A percentile compares a stretch with the other conserved stretches of the same genome.
Conservation (phyloP, 306 rosid species). For the Carpinus fangiana region DNA sequence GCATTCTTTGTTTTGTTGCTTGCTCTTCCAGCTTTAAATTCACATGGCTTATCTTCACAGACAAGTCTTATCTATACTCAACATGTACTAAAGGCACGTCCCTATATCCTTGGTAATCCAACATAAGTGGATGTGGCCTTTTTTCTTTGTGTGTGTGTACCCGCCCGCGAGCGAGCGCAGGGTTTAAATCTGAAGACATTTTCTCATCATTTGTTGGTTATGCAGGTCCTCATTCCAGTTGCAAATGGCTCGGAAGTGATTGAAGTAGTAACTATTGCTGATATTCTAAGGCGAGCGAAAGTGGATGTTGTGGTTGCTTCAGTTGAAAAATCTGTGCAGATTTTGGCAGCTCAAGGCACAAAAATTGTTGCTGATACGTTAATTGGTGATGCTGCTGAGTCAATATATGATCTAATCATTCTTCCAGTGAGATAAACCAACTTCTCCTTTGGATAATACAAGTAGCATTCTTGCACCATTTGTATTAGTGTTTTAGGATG, state of each 20-base stretch:
- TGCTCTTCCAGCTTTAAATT: neutral
- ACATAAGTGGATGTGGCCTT: neutral
- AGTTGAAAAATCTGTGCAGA: slow-evolving; percentile 61
- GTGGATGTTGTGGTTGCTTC: slow-evolving; percentile 86
- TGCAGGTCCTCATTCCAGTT: slow-evolving; percentile 84
- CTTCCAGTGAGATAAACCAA: slow-evolving; percentile 66
- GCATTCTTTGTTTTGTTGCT: neutral
- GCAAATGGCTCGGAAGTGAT: slow-evolving; percentile 90
- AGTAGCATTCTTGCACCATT: slow-evolving; percentile 16
- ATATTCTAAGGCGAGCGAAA: slow-evolving; percentile 87
- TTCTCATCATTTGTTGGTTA: slow-evolving; percentile 13
- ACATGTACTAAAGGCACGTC: neutral
- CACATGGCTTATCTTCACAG: neutral
- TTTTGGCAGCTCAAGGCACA: slow-evolving; percentile 68
- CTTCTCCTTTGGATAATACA: slow-evolving; percentile 18
- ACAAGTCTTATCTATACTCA: neutral
- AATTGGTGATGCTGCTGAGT: slow-evolving; percentile 65
- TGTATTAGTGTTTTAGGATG: neutral
- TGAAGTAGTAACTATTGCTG: slow-evolving; percentile 79
- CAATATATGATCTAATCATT: slow-evolving; percentile 73
- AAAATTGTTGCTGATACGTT: slow-evolving; percentile 79
- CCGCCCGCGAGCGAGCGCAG: no score
- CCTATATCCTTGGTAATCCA: neutral
- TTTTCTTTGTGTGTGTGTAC: neutral
- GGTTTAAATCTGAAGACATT: neutral